Evolutionary conservation across 192 early-diverging fungal species (phyloP).

Genomic region (Linnemannia elongata): DNA sequence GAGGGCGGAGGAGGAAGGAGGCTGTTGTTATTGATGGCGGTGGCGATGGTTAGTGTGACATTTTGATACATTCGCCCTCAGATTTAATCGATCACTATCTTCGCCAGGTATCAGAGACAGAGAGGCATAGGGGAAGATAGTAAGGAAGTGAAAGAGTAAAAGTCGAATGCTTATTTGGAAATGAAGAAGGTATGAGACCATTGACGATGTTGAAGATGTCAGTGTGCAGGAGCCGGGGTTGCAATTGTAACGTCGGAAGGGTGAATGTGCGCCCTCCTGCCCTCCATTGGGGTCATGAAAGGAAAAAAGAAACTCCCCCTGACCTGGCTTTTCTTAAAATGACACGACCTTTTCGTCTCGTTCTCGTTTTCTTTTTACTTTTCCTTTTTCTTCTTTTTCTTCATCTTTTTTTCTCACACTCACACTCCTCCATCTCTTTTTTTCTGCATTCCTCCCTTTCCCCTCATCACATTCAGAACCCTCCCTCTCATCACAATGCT

Average conservation of each 20-base stretch:
- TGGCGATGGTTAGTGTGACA: too few species aligned
- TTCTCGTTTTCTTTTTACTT: neutral
- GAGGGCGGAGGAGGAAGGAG: too few species aligned
- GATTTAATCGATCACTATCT: too few species aligned
- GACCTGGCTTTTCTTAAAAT: neutral
- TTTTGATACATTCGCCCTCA: too few species aligned
- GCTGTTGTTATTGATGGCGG: too few species aligned
- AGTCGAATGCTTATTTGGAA: too few species aligned
- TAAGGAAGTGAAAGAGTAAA: neutral
- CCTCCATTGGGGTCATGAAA: neutral
- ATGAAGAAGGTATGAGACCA: too few species aligned
- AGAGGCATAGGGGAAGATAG: too few species aligned
- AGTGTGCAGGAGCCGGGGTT: constrained; percentile 2
- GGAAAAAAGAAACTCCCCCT: constrained; percentile 1
- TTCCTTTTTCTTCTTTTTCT: neutral
- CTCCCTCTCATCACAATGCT: constrained; percentile 17
- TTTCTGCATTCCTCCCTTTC: neutral
- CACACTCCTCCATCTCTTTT: neutral
- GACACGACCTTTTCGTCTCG: neutral
- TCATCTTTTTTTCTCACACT: neutral
- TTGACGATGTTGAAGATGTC: neutral
- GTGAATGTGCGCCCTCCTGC: neutral
- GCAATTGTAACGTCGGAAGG: neutral
- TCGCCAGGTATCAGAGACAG: too few species aligned
- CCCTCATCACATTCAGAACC: neutral